Evolutionary conservation across 2,329 filamentous ascomycete species (phyloP).

Genomic region (Botrytis porri): DNA sequence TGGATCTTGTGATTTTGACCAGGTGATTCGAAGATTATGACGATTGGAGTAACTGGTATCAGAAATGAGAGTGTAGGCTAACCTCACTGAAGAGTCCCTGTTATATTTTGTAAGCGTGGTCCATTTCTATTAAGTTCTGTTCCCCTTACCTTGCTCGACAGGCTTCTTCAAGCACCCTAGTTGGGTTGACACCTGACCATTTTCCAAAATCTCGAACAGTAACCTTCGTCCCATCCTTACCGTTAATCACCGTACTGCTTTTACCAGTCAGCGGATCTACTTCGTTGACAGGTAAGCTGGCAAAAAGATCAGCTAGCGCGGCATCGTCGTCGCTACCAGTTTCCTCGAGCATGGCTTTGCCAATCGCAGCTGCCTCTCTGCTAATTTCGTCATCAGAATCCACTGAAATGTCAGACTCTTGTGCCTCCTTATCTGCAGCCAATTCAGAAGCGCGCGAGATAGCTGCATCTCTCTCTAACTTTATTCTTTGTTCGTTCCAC

Average conservation of each 20-base stretch:
- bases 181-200: slow-evolving; percentile 72
- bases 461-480: slow-evolving; percentile 60
- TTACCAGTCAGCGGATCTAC: slow-evolving; percentile 58
- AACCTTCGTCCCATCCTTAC: slow-evolving; percentile 52
- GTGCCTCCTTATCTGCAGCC: slow-evolving; percentile 28
- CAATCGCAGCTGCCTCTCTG: slow-evolving; percentile 56
- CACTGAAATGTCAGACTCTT: slow-evolving; percentile 35
- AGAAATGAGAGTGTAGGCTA: slow-evolving; percentile 69
- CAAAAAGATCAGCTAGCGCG: slow-evolving; percentile 55
- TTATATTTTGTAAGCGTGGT: slow-evolving; percentile 18
- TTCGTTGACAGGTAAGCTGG: slow-evolving; percentile 58
- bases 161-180: slow-evolving; percentile 78
- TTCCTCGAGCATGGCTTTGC: slow-evolving; percentile 56
- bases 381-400: slow-evolving; percentile 48
- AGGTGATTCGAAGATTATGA: slow-evolving; percentile 70
- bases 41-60: slow-evolving; percentile 72
- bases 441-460: slow-evolving; percentile 41
- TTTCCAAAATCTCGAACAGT: slow-evolving; percentile 81
- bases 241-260: slow-evolving; percentile 53
- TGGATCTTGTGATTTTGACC: slow-evolving; percentile 70
- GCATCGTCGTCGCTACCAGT: slow-evolving; percentile 52
- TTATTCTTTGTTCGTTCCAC: slow-evolving; percentile 60
- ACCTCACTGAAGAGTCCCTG: slow-evolving; percentile 67
- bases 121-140: neutral
- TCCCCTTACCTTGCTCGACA: slow-evolving; percentile 67